phyloP scores from a whole-genome alignment of 2,329 filamentous ascomycete genomes.

The Fusarium pseudocircinatum region DNA sequence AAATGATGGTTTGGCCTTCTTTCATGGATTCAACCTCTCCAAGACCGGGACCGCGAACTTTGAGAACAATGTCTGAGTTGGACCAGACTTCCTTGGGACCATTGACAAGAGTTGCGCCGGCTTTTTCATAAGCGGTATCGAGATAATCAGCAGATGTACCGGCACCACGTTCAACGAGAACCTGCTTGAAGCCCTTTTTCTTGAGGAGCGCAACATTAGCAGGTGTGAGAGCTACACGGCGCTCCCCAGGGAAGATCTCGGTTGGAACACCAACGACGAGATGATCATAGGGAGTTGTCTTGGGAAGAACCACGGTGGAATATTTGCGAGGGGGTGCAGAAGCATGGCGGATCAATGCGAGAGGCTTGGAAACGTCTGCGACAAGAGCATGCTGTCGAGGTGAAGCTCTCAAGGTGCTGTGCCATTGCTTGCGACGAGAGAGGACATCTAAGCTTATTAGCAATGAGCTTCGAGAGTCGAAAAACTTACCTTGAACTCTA shows the following conservation, averaged over 20 bases:
- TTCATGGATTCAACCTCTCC: conserved; percentile 76
- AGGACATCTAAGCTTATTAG: conserved; percentile 27
- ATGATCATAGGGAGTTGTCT: conserved; percentile 71
- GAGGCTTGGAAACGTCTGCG: conserved; percentile 43
- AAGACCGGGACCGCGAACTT: conserved; percentile 79
- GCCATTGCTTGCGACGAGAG: conserved; percentile 51
- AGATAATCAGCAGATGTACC: conserved; percentile 80
- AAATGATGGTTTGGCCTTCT: conserved; percentile 78
- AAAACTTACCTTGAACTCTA: conserved; percentile 33
- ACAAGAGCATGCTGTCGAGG: conserved; percentile 44
- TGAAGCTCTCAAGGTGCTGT: conserved; percentile 46
- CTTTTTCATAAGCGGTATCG: conserved; percentile 79
- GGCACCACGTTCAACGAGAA: conserved; percentile 84
- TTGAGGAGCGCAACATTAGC: conserved; percentile 83
- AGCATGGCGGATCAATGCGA: conserved; percentile 53
- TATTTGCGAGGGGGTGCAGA: conserved; percentile 46
- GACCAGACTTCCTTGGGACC: conserved; percentile 74
- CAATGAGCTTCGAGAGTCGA: neutral
- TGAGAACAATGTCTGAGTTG: conserved; percentile 81
- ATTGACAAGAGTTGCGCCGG: conserved; percentile 81
- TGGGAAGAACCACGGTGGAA: conserved; percentile 53
- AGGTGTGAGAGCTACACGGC: conserved; percentile 85
- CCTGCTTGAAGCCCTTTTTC: conserved; percentile 83
- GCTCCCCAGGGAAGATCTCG: conserved; percentile 82
- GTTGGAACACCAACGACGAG: conserved; percentile 82